Base-by-base conservation (phyloP, 192 early-diverging fungal species). In the Irineochytrium annulatum region DNA sequence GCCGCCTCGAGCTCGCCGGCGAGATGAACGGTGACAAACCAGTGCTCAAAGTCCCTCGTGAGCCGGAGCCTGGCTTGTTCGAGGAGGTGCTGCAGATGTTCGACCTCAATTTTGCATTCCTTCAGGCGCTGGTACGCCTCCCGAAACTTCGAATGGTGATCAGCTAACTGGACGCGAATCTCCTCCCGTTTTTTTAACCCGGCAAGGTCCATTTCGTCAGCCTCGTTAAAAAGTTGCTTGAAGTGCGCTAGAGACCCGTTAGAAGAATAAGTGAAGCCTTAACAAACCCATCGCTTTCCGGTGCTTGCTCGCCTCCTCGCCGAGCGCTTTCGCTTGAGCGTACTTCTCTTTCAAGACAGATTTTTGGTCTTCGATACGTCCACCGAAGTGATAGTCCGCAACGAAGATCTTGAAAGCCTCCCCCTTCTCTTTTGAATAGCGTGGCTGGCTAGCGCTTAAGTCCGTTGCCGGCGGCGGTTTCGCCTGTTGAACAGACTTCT, bases 51-150 rank as follows among this genome's bases (percentile, higher is more conserved):
- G 34, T 85, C 81, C 22, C 75, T 59, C 5, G 77, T 82, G 24
- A 85, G 62, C 27, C 77, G 61, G 8, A 70, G 55, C 30, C 81
- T 62, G 3, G 71, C 83, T 55, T 81, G 77, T 34, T 84, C 83
- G 5, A 85, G 70, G 1, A 85, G 68, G 60, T 85, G 83, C 55
- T 85, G 77, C 35, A 85, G 61, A 65, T 85, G 83, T 45, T 85
- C 83, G 56, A 84, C 84, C 57, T 85, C 83, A 0, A 77, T n/a
- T 54, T 80, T 79, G 43, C 84, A 51, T 26, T 81, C 77, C 37
- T 84, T 84, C 28, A 85, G 68, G 13, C 67, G 48, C 43, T 76
- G 67, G 60, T 84, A 85, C 14, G 77, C 51, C 13, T 54, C 51
- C 49, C 78, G 74, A 65, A 84, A 85, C 4, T 57, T 49, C 46